phyloP scores from a whole-genome alignment of 2,329 filamentous ascomycete genomes.

The Annulohypoxylon truncatum region DNA sequence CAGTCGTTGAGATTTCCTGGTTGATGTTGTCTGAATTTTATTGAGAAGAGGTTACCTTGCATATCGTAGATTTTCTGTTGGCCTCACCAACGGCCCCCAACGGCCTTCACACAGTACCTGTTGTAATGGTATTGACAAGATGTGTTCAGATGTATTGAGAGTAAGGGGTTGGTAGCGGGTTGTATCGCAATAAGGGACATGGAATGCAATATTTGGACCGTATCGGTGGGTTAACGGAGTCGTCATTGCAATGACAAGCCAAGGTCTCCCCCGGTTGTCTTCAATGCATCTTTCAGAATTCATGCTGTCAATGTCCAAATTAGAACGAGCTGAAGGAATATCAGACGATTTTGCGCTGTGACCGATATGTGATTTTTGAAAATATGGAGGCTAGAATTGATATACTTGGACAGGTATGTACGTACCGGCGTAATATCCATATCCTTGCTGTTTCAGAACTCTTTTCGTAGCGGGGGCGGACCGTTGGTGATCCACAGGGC shows the following conservation, averaged over 20 bases:
- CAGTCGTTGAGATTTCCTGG: constrained; percentile 16
- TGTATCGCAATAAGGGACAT: constrained; percentile 31
- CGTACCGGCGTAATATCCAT: background rate
- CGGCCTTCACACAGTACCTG: background rate
- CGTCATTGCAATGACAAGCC: background rate
- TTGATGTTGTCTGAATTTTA: constrained; percentile 14
- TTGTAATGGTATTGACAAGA: background rate
- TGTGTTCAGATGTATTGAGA: background rate
- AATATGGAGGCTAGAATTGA: background rate
- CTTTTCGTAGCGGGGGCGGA: constrained; percentile 32
- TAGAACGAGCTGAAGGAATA: constrained; percentile 18
- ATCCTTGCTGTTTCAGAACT: constrained; percentile 45
- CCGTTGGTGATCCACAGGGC: constrained; percentile 36
- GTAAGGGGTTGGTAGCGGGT: constrained; percentile 7
- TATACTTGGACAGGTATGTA: background rate
- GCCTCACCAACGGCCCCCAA: background rate
- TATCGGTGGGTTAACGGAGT: constrained; percentile 24
- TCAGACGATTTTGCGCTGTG: constrained; percentile 40
- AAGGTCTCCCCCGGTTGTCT: constrained; percentile 1
- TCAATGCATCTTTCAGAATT: constrained; percentile 2
- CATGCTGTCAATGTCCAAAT: background rate
- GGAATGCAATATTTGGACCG: constrained; percentile 37
- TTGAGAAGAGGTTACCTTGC: constrained; percentile 23
- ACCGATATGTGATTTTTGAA: background rate
- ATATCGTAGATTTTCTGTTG: constrained; percentile 26